Percentiles rank a stretch among this genome's conserved stretches.
These are phyloP conservation scores for Lanmaoa pseudosensibilis DNA, from an alignment of 768 basidiomycete genomes.

Conservation along the genomic window DNA sequence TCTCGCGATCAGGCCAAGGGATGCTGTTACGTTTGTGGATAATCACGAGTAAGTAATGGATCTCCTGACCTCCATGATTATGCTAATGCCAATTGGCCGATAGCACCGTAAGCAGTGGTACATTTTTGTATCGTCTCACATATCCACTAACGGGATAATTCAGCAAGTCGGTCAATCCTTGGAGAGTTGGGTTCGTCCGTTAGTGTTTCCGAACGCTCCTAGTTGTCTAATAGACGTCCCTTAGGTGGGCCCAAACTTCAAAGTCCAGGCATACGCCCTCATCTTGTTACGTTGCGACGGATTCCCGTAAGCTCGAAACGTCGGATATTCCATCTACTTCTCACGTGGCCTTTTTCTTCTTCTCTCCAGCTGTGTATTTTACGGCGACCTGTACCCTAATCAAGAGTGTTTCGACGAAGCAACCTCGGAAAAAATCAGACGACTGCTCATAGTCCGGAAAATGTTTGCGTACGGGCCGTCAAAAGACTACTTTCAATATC, in stretches of 20 bases:
- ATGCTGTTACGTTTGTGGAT: slow-evolving; percentile 89
- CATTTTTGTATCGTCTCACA: background rate
- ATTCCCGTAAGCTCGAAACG: slow-evolving; percentile 57
- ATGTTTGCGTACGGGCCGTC: slow-evolving; percentile 64
- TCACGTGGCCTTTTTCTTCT: background rate
- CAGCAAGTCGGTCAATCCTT: slow-evolving; percentile 71
- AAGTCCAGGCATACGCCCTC: slow-evolving; percentile 78
- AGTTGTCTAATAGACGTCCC: background rate
- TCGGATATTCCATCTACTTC: background rate
- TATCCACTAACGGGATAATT: background rate
- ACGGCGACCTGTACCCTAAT: slow-evolving; percentile 79
- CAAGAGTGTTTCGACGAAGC: slow-evolving; percentile 59
- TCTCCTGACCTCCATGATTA: background rate
- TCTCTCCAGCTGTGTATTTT: slow-evolving; percentile 73
- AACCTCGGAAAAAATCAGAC: slow-evolving; percentile 49
- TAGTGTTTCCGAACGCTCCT: background rate
- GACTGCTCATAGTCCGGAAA: slow-evolving; percentile 62
- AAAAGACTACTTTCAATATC: slow-evolving; percentile 57
- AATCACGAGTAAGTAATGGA: slow-evolving; percentile 73
- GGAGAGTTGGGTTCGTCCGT: slow-evolving; percentile 72
- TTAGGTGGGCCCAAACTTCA: slow-evolving; percentile 71
- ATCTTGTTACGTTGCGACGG: slow-evolving; percentile 71
- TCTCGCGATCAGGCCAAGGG: slow-evolving; percentile 63
- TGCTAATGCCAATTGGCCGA: background rate
- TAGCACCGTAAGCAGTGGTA: slow-evolving; percentile 61